Percentiles rank a stretch among this genome's conserved stretches.
These are phyloP conservation scores for Metschnikowia santaceciliae DNA, from an alignment of 805 yeast genomes.

Conservation along the genomic window DNA sequence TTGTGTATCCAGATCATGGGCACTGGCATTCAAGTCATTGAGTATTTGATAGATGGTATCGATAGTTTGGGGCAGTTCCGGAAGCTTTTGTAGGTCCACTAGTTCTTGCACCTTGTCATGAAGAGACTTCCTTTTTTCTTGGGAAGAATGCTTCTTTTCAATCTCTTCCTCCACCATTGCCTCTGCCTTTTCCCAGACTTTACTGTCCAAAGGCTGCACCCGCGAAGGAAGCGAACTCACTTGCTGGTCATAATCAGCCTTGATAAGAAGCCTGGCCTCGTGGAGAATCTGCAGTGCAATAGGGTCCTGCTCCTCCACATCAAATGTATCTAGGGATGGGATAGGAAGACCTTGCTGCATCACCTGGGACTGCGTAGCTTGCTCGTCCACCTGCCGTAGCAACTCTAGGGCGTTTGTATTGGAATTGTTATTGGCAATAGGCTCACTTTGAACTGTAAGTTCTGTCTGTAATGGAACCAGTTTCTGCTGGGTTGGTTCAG, in stretches of 20 bases:
- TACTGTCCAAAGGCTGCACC: background rate
- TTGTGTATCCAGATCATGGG: background rate
- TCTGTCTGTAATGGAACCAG: background rate
- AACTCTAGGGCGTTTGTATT: background rate
- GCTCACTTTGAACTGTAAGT: background rate
- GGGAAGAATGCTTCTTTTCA: background rate
- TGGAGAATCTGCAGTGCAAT: conserved; percentile 20
- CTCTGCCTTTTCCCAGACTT: background rate
- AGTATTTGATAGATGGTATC: conserved; percentile 17
- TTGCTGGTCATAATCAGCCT: conserved; percentile 38
- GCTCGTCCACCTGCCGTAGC: conserved; percentile 2
- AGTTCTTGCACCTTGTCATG: background rate
- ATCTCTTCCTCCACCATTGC: background rate
- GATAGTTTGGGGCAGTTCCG: conserved; percentile 15
- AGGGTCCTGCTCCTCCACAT: background rate
- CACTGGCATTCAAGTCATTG: conserved; percentile 15
- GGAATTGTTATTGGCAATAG: background rate
- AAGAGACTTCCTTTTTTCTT: background rate
- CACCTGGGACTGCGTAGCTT: conserved; percentile 36
- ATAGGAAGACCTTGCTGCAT: conserved; percentile 43
- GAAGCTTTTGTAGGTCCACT: conserved; percentile 6
- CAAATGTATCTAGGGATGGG: conserved; percentile 29
- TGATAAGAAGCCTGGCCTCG: conserved; percentile 35
- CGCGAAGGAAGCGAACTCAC: conserved; percentile 5
- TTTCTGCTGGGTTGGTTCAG: background rate